These are phyloP conservation scores for Pestalotiopsis sp. DNA, from an alignment of 2,329 filamentous ascomycete species.

Conservation along the genomic window DNA sequence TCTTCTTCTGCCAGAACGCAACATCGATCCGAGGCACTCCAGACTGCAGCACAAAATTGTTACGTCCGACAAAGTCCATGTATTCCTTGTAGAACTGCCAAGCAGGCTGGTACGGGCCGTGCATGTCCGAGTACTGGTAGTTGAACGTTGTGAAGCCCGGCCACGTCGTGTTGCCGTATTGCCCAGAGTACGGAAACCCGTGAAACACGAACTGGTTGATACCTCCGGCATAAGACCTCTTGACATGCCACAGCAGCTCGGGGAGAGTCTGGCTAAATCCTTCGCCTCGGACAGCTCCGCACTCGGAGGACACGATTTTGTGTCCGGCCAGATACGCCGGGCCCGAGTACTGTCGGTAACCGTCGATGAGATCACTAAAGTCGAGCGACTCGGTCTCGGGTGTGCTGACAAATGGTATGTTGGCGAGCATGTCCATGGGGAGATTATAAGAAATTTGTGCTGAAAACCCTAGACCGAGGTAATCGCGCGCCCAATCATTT, in stretches of 20 bases:
- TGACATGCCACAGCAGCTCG: background rate
- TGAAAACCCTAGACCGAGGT: background rate
- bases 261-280: background rate
- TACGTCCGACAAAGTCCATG: background rate
- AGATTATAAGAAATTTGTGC: background rate
- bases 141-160: background rate
- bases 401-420: background rate
- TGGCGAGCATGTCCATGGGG: slow-evolving; percentile 4
- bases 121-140: background rate
- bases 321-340: background rate
- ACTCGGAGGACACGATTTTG: background rate
- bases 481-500: background rate
- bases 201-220: background rate
- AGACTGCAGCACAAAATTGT: background rate
- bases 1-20: background rate
- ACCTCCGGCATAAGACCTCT: background rate
- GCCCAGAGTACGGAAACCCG: background rate
- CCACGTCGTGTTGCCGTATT: slow-evolving; percentile 1
- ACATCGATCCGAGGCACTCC: background rate
- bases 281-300: background rate
- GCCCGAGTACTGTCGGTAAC: background rate
- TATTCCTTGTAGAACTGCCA: background rate
- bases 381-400: background rate
- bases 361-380: background rate
- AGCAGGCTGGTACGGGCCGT: background rate